Percentiles rank a stretch among this genome's conserved stretches.
Conservation (phyloP, 2,329 filamentous ascomycete genomes). For the Aspergillus vadensis region DNA sequence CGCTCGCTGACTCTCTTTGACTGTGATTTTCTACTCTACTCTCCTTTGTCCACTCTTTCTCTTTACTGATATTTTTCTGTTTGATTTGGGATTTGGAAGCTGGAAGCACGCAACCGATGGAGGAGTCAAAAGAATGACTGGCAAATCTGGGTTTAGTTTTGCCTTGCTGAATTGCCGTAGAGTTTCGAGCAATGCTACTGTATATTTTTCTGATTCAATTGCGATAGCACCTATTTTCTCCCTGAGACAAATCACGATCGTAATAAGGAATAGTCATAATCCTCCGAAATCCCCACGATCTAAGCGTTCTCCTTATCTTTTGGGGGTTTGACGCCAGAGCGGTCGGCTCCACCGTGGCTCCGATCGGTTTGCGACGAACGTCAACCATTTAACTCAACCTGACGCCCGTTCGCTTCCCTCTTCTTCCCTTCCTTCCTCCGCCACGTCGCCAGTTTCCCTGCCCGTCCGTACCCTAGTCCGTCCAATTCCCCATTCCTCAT, state of each 20-base stretch:
- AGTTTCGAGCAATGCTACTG: not conserved
- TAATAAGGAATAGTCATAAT: not conserved
- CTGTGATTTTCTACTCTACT: conserved; percentile 20
- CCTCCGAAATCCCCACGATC: conserved; percentile 8
- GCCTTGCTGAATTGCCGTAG: not conserved
- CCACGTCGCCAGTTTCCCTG: conserved; percentile 23
- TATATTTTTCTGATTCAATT: not conserved
- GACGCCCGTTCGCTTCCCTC: conserved; percentile 5
- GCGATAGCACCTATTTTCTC: not conserved
- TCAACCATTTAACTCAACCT: conserved; percentile 23
- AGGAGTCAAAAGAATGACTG: not conserved
- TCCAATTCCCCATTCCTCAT: conserved; percentile 23
- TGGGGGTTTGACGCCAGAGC: conserved; percentile 7
- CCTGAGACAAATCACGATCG: not conserved
- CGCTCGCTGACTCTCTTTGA: conserved; percentile 24
- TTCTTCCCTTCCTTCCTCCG: conserved; percentile 18
- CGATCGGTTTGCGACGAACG: conserved; percentile 28
- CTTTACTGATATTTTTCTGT: conserved; percentile 7
- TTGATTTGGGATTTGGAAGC: conserved; percentile 7
- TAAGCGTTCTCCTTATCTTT: conserved; percentile 11
- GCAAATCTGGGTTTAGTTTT: not conserved
- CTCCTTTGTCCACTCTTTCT: conserved; percentile 17
- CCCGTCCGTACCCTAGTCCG: conserved; percentile 4
- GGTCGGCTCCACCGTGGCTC: conserved; percentile 22
- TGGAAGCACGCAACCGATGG: conserved; percentile 1